These are phyloP conservation scores for Cicer cuneatum DNA, from an alignment of 306 rosid genomes.

Conservation along the genomic window DNA sequence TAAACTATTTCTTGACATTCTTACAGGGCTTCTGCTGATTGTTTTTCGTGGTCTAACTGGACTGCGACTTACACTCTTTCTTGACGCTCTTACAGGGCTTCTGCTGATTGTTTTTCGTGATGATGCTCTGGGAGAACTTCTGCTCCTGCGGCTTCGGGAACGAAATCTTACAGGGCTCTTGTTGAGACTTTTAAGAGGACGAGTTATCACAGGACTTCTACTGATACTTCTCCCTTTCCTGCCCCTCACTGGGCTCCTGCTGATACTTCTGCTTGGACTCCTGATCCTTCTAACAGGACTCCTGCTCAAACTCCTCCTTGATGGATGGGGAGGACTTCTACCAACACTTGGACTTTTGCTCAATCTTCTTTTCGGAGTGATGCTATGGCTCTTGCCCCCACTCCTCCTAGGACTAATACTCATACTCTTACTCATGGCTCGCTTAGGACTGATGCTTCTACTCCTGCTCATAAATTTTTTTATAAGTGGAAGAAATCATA, in stretches of 20 bases:
- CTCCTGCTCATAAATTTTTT: slow-evolving; percentile 91
- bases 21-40: slow-evolving; percentile 82
- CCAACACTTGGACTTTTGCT: slow-evolving; percentile 40
- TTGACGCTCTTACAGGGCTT: slow-evolving; percentile 68
- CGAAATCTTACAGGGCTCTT: slow-evolving; percentile 55
- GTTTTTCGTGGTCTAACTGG: slow-evolving; percentile 74
- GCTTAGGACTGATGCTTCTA: slow-evolving; percentile 87
- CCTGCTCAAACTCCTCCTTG: slow-evolving; percentile 63
- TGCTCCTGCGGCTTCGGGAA: slow-evolving; percentile 56
- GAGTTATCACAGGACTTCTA: slow-evolving; percentile 42
- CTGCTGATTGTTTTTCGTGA: slow-evolving; percentile 61
- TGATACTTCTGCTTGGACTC: slow-evolving; percentile 46
- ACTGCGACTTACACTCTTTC: slow-evolving; percentile 69
- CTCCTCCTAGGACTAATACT: slow-evolving; percentile 85
- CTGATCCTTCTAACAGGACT: slow-evolving; percentile 64
- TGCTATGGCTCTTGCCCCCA: slow-evolving; percentile 66
- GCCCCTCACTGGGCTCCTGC: slow-evolving; percentile 47
- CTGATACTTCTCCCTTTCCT: slow-evolving; percentile 30
- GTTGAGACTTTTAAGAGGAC: slow-evolving; percentile 50
- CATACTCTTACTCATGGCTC: slow-evolving; percentile 88
- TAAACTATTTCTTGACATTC: slow-evolving; percentile 61
- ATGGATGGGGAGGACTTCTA: slow-evolving; percentile 62
- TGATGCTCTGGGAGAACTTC: slow-evolving; percentile 66
- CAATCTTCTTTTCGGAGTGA: slow-evolving; percentile 57
- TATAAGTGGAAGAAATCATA: slow-evolving; percentile 54